Base-by-base conservation (phyloP, 1,284 basidiomycete genomes). In the Fomitopsis pinicola region DNA sequence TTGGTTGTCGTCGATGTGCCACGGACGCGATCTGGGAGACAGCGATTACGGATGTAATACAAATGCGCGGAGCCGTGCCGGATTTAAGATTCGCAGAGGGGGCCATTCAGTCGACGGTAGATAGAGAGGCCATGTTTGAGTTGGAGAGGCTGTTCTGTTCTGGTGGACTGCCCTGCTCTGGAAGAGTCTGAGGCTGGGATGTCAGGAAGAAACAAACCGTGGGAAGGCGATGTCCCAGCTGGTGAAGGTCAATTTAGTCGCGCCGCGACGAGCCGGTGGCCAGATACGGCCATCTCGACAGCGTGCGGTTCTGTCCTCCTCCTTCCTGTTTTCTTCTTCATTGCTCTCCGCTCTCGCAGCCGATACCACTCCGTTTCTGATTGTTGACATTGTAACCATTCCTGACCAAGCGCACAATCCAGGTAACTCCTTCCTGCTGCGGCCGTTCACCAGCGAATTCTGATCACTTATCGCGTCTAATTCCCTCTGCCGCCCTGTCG, bases 261-360 rank as follows among this genome's bases (percentile, higher is more conserved):
- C 56, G 60, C 60, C 57, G 55, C 46, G 42, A 57, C 48, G 48
- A 42, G 55, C 53, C 38, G 50, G 45, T 55, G 48, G 42, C 61
- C 45, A 52, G 59, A 59, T 56, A 56, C 42, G 35, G 42, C 60
- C 60, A 58, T 59, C 54, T 59, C 46, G 66, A 67, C 65, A 61
- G 38, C 69, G 63, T 68, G 71, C 72, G 66, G 65, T 67, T 66
- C 68, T 66, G 61, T 44, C 61, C 44, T 64, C 64, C 70, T 67
- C 64, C 63, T 62, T 62, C 58, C 68, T 66, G 64, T 62, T 52
- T 57, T 57, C 64, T 62, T 65, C 63, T 63, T 64, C 64, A 62
- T 62, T 64, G 62, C 65, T 66, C 65, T 62, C 66, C 64, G 62
- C 59, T 59, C 58, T 63, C 57, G 45, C 55, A 19, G 42, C 55